Evolutionary conservation across 306 rosid species (phyloP), one percentile per base, ranked within the genome.

Genomic region (Mimosa bimucronata): DNA sequence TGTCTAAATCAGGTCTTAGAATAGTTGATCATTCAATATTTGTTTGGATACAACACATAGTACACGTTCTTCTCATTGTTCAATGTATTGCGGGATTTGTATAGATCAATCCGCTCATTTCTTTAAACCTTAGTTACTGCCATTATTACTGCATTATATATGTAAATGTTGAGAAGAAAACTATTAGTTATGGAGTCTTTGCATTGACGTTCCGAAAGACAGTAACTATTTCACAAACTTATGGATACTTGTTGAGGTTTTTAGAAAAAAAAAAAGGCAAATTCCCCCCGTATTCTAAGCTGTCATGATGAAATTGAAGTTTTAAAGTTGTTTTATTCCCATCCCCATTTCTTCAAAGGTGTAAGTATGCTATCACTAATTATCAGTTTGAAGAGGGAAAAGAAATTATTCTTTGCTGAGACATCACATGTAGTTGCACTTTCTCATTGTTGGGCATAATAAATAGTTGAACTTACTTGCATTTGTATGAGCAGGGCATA

Each of bases 401-500:
- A 18, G 19, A 29, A 28, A 48, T 12, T 8, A 28, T 16, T 9
- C 29, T 6, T 42, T 79, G 40, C 44, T 78, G 40, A 44, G 15
- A 65, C 31, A 28, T 57, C 57, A 45, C 7, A 42, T 28, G 45
- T 38, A 38, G 41, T 37, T 48, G 5, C 34, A 34, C 5, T 48
- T 66, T 15, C 25, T 40, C 28, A 19, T 53, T 77, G 37, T 57
- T 23, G 18, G 61, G 23, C 16, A 29, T 9, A 6, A 34, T 6
- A 9, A 23, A 19, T 28, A 15, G 14, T 26, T 31, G 60, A 46
- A 1, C 19, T 74, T 66, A 74, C 29, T 38, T 75, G 13, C 62
- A n/a, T 5, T 74, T 41, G 71, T 7, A 61, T 65, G 25, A 81
- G 71, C 85, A 89, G 92, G 90, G 25, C 89, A 85, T 34, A 89